A percentile compares a stretch with the other conserved stretches of the same genome.
Evolutionary conservation across 306 rosid species (phyloP).

Genomic region (Cucumis cinereus): DNA sequence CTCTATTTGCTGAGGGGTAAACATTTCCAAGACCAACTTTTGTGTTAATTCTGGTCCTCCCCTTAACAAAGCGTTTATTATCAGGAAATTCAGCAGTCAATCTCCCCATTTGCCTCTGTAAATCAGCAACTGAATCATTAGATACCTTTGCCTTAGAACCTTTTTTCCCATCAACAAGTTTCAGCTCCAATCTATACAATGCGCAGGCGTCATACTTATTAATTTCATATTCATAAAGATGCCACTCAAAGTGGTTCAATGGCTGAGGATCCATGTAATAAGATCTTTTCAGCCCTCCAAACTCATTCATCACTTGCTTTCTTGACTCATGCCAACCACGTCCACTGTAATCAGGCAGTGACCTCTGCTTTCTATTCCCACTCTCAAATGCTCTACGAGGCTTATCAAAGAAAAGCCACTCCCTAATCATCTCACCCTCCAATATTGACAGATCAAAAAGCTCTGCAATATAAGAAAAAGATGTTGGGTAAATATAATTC

Average conservation of each 20-base stretch:
- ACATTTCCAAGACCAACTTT: slow-evolving; percentile 51
- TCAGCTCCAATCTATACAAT: slow-evolving; percentile 78
- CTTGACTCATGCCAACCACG: slow-evolving; percentile 99
- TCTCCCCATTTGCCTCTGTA: slow-evolving; percentile 98
- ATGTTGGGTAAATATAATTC: background rate
- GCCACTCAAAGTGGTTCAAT: slow-evolving; percentile 84
- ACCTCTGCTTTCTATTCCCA: slow-evolving; percentile 98
- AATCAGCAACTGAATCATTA: slow-evolving; percentile 83
- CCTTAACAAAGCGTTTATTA: slow-evolving; percentile 62
- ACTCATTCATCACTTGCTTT: slow-evolving; percentile 95
- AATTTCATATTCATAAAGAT: slow-evolving; percentile 92
- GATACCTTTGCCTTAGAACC: slow-evolving; percentile 53
- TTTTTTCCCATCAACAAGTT: slow-evolving; percentile 92
- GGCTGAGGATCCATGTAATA: slow-evolving; percentile 99
- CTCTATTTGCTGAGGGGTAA: slow-evolving; percentile 42
- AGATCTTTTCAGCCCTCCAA: slow-evolving; percentile 89
- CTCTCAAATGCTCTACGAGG: slow-evolving; percentile 98
- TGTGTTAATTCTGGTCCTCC: slow-evolving; percentile 54
- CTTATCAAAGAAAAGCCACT: slow-evolving; percentile 98
- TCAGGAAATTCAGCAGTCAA: slow-evolving; percentile 94
- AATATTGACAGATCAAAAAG: slow-evolving; percentile 84
- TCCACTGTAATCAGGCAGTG: slow-evolving; percentile 89
- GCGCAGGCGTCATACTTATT: slow-evolving; percentile 90
- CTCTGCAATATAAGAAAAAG: slow-evolving; percentile 32
- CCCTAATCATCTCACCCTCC: slow-evolving; percentile 85